These are phyloP conservation scores for Fusarium musae DNA, from an alignment of 2,329 filamentous ascomycete genomes.

Conservation along the genomic window DNA sequence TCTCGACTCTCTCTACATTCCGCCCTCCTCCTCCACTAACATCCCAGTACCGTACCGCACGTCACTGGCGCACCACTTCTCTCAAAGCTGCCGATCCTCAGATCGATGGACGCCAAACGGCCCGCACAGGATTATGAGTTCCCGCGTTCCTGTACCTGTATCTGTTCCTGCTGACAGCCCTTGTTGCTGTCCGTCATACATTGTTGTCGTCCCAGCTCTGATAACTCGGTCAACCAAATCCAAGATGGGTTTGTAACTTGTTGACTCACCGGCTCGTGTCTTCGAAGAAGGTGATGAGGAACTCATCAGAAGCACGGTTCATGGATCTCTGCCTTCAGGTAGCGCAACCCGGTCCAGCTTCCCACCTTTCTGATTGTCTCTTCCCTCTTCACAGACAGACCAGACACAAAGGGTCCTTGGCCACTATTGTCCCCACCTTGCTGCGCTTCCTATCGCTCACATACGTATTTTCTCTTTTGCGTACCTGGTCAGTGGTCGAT, in stretches of 20 bases:
- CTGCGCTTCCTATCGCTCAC: slow-evolving; percentile 33
- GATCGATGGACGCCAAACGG: slow-evolving; percentile 44
- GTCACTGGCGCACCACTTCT: slow-evolving; percentile 42
- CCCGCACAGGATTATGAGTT: slow-evolving; percentile 34
- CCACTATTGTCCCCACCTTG: slow-evolving; percentile 25
- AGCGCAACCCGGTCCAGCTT: not conserved
- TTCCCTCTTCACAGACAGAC: slow-evolving; percentile 13
- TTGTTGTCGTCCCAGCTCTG: not conserved
- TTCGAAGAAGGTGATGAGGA: not conserved
- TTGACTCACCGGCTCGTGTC: not conserved
- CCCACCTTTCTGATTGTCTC: slow-evolving; percentile 25
- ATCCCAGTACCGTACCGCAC: slow-evolving; percentile 41
- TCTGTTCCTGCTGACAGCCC: slow-evolving; percentile 23
- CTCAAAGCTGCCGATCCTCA: slow-evolving; percentile 40
- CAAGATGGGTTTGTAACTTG: not conserved
- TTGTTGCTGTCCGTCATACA: slow-evolving; percentile 9
- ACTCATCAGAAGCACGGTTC: not conserved
- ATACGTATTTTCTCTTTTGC: not conserved
- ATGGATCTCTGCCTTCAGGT: not conserved
- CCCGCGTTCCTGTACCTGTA: slow-evolving; percentile 26
- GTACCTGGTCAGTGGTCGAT: slow-evolving; percentile 6
- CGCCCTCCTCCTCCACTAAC: slow-evolving; percentile 33
- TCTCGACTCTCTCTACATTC: not conserved
- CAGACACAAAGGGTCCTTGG: slow-evolving; percentile 35
- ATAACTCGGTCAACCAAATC: not conserved